Evolutionary conservation across 805 yeast species (phyloP).

Genomic region (Scheffersomyces coipomensis): DNA sequence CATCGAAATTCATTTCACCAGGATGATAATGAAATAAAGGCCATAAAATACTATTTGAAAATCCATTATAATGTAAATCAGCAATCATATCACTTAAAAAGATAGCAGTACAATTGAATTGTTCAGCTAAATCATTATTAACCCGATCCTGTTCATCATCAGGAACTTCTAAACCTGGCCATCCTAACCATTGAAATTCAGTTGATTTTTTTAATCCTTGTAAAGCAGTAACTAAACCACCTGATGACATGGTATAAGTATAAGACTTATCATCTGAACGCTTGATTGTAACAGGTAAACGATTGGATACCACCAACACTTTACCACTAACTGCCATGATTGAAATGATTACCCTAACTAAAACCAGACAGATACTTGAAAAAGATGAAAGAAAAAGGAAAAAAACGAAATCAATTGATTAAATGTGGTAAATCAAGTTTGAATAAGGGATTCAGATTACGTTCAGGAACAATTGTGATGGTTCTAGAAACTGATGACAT

Average conservation of each 20-base stretch:
- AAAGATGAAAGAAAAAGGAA: too few species aligned
- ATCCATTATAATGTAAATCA: conserved; percentile 95
- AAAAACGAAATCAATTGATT: too few species aligned
- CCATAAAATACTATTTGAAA: conserved; percentile 93
- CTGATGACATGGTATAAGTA: conserved; percentile 89
- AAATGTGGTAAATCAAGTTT: too few species aligned
- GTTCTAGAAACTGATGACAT: too few species aligned
- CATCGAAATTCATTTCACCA: conserved; percentile 98
- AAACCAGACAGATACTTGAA: too few species aligned
- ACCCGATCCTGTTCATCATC: conserved; percentile 69
- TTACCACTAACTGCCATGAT: conserved; percentile 43
- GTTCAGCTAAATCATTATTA: conserved; percentile 63
- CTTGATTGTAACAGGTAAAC: conserved; percentile 91
- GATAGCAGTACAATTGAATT: conserved; percentile 89
- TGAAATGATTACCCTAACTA: too few species aligned
- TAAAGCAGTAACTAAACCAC: conserved; percentile 94
- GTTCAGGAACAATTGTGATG: too few species aligned
- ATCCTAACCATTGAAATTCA: conserved; percentile 95
- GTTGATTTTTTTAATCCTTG: conserved; percentile 84
- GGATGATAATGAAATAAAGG: conserved; percentile 98
- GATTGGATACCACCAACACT: conserved; percentile 88
- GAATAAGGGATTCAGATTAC: too few species aligned
- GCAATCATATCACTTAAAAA: conserved; percentile 87
- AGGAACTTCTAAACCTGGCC: conserved; percentile 90
- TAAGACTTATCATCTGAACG: conserved; percentile 62